Conservation (phyloP, 306 rosid genomes). For the Vigna reflexopilosa region DNA sequence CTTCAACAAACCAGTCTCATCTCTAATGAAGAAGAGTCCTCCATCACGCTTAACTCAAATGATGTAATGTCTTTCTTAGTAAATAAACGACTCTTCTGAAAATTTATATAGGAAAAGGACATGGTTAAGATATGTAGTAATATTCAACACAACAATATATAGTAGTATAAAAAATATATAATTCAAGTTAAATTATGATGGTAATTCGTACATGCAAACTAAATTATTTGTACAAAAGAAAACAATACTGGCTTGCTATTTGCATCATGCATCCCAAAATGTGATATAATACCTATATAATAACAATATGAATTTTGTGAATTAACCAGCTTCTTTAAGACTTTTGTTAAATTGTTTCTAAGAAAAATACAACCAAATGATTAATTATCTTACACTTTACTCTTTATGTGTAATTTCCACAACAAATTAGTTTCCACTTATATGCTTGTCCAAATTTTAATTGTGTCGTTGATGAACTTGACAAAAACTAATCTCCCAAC, state of each 20-base stretch:
- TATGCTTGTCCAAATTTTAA: conserved; percentile 52
- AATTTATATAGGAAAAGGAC: conserved; percentile 35
- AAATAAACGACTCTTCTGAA: conserved; percentile 50
- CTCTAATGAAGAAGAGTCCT: conserved; percentile 58
- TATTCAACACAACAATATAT: neutral
- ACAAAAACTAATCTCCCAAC: conserved; percentile 47
- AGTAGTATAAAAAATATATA: neutral
- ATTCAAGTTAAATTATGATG: conserved; percentile 50
- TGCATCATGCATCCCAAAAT: conserved; percentile 47
- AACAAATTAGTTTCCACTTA: conserved; percentile 36
- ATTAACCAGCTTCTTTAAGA: neutral
- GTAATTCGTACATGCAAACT: conserved; percentile 55
- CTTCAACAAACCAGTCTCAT: conserved; percentile 46
- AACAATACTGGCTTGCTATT: conserved; percentile 45
- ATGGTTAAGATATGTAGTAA: neutral
- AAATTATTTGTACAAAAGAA: conserved; percentile 51
- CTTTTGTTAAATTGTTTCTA: neutral
- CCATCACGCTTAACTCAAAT: conserved; percentile 44
- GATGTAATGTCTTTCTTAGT: conserved; percentile 38
- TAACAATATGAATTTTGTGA: neutral
- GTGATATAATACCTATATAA: conserved; percentile 43
- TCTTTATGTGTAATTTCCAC: conserved; percentile 38
- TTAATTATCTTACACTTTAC: conserved; percentile 47
- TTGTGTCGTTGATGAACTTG: conserved; percentile 48
- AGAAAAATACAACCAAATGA: neutral